Base-by-base conservation (phyloP, 345 rosid species). In the Punica granatum region DNA sequence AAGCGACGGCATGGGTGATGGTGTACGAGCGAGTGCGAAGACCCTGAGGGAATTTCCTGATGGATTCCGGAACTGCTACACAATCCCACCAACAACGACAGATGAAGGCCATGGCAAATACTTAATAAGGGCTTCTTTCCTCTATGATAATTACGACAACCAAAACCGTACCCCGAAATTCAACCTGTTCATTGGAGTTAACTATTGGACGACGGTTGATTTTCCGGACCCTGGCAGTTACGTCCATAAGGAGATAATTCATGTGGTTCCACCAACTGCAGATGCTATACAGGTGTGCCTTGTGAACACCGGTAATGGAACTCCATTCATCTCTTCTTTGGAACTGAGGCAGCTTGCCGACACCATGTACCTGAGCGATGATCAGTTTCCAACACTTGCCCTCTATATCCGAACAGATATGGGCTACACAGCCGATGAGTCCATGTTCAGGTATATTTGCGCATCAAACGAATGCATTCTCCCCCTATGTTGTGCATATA, bases 121-220 rank as follows among this genome's bases (percentile, higher is more conserved):
- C 65, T 35, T 86, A 68, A 73, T 89, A 58, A 75, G 92, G 70
- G 76, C 86, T 0, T 64, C 65, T 18, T 86, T 82, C 70, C 49
- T 74, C 77, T 81, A 88, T 8, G 90, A 86, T 30, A 79, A 86
- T 68, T 89, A 87, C 12, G 88, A 89, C 48, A 69, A 31, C 13
- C 21, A 51, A 5, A 69, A 71, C 3, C 43, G 37, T n/a, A 34
- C 74, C 2, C 89, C 84, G 0, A 58, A 25, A n/a, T 87, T 87
- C n/a, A 84, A 82, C 33, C 56, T 87, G 19, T 61, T 78, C 68
- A 66, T 85, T 0, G 92, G 86, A 8, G 80, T 82, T 26, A 82
- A 86, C 44, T 67, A 58, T 8, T 87, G 86, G 90, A 53, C 0
- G 15, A 68, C 82, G 0, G 71, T 84, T 36, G 31, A 61, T 32